Evolutionary conservation across 129 eudicot genomes (phyloP), one percentile per base, ranked within the genome.

Genomic region (Escallonia rubra): DNA sequence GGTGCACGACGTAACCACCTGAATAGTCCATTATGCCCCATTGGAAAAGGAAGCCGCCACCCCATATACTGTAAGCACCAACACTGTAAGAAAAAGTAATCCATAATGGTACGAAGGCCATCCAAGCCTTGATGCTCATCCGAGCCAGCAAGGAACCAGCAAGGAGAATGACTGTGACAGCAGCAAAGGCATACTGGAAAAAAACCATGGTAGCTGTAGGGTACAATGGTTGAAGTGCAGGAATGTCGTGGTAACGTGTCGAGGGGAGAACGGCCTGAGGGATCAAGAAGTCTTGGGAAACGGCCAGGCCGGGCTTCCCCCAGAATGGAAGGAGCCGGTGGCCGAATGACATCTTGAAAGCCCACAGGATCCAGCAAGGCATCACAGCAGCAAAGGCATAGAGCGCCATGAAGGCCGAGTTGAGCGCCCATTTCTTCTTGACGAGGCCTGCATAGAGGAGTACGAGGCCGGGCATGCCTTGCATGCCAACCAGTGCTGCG

Each of bases 351-450:
- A 71, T 71, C 61, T 71, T 71, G 75, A 48, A 71, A 13, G 61
- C 75, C 75, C 75, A 71, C 12, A 71, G 61, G 5, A 71, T 47
- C 75, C 75, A 61, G 52, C 75, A 71, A 15, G 75, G 75, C 75
- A 61, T 71, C 57, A 71, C 75, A 3, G 75, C 75, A n/a, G 75
- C 75, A 15, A 71, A 71, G 49, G 67, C 75, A 8, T 71, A 71
- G 14, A 71, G 68, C 12, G 75, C 75, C 75, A 71, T 71, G 47
- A 71, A 71, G 16, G 75, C 75, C 9, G 75, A 71, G 50, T 71
- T 71, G 46, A 71, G 68, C 5, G 75, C 75, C 75, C 75, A 71
- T 61, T 71, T 71, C 67, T 71, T 71, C 57, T 71, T 71, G 13
- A 71, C 75, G 0, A 71, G 67, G 11, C 75, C 75, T 2, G 68